Evolutionary conservation across 371 early-diverging fungal genomes (phyloP), one percentile per base, ranked within the genome.

Genomic region (Mucor velutinosus): DNA sequence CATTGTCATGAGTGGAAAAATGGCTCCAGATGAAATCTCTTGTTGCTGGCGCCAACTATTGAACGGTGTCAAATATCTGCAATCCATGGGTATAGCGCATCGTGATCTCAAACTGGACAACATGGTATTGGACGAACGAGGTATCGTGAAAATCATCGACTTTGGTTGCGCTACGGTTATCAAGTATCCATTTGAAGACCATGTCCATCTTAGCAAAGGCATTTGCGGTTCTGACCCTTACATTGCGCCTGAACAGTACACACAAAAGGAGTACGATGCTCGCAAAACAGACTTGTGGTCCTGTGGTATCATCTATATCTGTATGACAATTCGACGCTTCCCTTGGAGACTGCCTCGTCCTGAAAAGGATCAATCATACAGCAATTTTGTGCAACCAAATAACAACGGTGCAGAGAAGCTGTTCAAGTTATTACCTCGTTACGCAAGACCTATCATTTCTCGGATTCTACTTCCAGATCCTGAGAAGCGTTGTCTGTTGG

Each of bases 81-180:
- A 91, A 69, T 70, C 73, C 14, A 73, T 90, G 60, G 94, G 94
- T 47, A 89, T 95, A 58, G 92, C 92, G 4, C 96, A 95, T 72
- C 84, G 95, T 17, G 95, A 95, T 75, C 66, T 95, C 41, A 95
- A 95, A 69, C 86, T 93, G 7, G 96, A 95, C 64, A 95, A 95
- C 75, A 85, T 90, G 64, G 76, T 93, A 23, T 70, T 94, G 70
- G 85, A 85, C 47, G 88, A 86, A 59, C 76, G 74, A 7, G 89
- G 90, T 17, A 82, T 87, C 11, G 79, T 96, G 67, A 96, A 97
- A 73, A 87, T 96, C 56, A 92, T 93, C 27, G 98, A 97, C 76
- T 96, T 97, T 86, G 96, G 98, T n/a, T 92, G 90, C 43, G 90
- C 96, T 19, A 86, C 86, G 10, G 91, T 94, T 15, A 89, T 86